Evolutionary conservation across 306 rosid species (phyloP).

Genomic region (Quercus parvula): DNA sequence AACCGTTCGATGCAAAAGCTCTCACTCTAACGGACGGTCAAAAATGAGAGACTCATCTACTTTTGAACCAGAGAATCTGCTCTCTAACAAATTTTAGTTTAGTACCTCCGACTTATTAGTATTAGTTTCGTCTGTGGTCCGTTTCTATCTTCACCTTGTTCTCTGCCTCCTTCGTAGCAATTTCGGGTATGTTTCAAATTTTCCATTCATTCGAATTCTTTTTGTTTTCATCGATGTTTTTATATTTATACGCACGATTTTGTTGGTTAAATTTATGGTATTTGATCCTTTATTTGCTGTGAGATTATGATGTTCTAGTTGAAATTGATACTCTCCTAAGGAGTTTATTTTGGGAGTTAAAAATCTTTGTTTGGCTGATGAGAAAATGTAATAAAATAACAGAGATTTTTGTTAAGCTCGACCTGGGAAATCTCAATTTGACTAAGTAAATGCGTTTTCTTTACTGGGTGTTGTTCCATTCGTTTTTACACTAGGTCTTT

Average conservation of each 20-base stretch:
- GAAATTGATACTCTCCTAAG: neutral
- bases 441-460: too few relatives aligned
- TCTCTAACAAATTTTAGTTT: neutral
- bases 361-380: slow-evolving; percentile 6
- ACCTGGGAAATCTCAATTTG: too few relatives aligned
- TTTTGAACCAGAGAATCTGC: neutral
- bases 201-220: neutral
- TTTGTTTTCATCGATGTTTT: neutral
- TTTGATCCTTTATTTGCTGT: neutral
- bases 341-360: neutral
- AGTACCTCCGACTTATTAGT: neutral
- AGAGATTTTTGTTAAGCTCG: too few relatives aligned
- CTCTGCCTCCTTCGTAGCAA: slow-evolving; percentile 1
- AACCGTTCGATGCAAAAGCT: neutral
- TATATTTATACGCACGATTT: neutral
- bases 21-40: neutral
- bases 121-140: slow-evolving; percentile 1
- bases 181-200: neutral
- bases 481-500: too few relatives aligned
- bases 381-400: neutral
- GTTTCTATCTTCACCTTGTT: neutral
- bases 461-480: too few relatives aligned
- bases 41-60: neutral
- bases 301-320: neutral
- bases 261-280: neutral